Percentiles rank a stretch among this genome's conserved stretches.
These are phyloP conservation scores for Colletotrichum tanaceti DNA, from an alignment of 2,329 filamentous ascomycete species.

Conservation along the genomic window DNA sequence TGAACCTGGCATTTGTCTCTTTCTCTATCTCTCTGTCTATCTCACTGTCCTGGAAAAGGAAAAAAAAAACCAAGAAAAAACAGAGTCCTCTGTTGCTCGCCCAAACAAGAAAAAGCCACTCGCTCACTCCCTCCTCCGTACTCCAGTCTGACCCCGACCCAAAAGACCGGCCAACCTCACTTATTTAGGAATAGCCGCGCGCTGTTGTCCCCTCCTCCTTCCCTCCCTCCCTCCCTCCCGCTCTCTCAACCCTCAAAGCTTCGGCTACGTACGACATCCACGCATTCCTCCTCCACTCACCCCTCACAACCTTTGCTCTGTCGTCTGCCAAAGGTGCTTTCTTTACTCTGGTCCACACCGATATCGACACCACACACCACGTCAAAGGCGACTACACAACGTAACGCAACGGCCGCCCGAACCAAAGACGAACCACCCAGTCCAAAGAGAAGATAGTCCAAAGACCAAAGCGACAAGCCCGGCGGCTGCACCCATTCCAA, in stretches of 20 bases:
- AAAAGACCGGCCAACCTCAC: constrained; percentile 1
- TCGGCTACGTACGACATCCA: constrained; percentile 3
- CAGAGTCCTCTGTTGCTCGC: not conserved
- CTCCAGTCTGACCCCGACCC: constrained; percentile 5
- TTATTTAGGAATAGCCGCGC: constrained; percentile 19
- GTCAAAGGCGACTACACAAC: constrained; percentile 17
- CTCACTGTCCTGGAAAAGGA: too few relatives aligned
- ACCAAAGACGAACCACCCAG: not conserved
- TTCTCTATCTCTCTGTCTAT: too few relatives aligned
- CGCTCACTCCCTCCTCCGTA: too few relatives aligned
- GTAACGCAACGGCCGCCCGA: constrained; percentile 9
- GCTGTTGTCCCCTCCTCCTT: not conserved
- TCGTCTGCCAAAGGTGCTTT: too few relatives aligned
- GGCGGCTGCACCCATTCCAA: constrained; percentile 30
- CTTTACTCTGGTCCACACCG: not conserved
- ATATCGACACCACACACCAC: not conserved
- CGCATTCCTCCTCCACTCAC: not conserved
- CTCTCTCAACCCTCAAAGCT: constrained; percentile 1
- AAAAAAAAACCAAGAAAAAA: too few relatives aligned
- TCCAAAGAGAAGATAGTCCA: not conserved
- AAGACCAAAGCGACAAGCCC: not conserved
- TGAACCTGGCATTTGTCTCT: not conserved
- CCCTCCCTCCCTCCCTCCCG: not conserved
- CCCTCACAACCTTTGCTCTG: constrained; percentile 6
- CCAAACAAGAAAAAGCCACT: not conserved